Percentiles rank a stretch among this genome's conserved stretches.
phyloP scores from a whole-genome alignment of 129 eudicot genomes.

The Artemisia tridentata region DNA sequence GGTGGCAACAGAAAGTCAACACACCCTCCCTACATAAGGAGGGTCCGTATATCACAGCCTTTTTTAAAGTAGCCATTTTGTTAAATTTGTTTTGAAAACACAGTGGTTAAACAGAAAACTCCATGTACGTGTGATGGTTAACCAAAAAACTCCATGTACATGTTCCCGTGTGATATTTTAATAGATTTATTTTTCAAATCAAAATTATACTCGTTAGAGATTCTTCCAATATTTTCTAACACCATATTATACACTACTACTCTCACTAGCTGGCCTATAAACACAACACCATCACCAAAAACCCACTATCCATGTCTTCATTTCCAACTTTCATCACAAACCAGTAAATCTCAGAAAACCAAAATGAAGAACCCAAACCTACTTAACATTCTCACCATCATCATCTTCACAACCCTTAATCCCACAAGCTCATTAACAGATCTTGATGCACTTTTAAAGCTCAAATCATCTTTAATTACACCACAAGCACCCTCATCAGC shows the following conservation, averaged over 20 bases:
- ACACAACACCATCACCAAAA: not conserved
- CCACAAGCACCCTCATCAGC: slow-evolving; percentile 35
- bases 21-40: too few species aligned
- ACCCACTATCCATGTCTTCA: not conserved
- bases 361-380: not conserved
- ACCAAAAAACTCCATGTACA: not conserved
- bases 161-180: slow-evolving; percentile 2
- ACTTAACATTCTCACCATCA: not conserved
- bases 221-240: slow-evolving; percentile 33
- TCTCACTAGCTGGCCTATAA: not conserved
- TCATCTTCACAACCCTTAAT: not conserved
- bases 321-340: not conserved
- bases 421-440: slow-evolving; percentile 43
- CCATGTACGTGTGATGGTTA: too few species aligned
- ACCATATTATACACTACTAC: slow-evolving; percentile 13
- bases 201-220: slow-evolving; percentile 28
- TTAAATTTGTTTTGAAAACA: too few species aligned
- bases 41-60: too few species aligned
- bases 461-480: slow-evolving; percentile 53
- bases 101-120: too few species aligned
- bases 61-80: too few species aligned
- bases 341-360: not conserved
- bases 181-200: slow-evolving; percentile 21
- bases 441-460: slow-evolving; percentile 47
- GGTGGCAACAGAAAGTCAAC: too few species aligned